Evolutionary conservation across 106 monocot species (phyloP).

Genomic region (Phalaenopsis equestris): DNA sequence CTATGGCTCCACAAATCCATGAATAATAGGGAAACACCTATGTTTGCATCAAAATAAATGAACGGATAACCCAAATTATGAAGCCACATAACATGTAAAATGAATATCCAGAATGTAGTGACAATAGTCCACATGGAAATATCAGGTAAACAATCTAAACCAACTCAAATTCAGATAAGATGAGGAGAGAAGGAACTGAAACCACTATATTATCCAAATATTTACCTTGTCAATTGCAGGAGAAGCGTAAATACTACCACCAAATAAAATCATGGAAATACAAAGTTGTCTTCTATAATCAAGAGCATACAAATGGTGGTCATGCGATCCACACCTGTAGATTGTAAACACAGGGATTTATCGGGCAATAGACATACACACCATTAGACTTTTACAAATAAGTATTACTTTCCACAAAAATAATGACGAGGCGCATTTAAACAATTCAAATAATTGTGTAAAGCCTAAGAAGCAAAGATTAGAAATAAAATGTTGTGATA

Average conservation of each 20-base stretch:
- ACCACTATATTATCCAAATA: not conserved
- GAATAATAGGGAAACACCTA: too few relatives aligned
- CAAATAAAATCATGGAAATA: slow-evolving; percentile 58
- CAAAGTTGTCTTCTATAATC: slow-evolving; percentile 55
- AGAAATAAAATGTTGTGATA: not conserved
- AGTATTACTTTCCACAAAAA: not conserved
- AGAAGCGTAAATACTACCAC: slow-evolving; percentile 88
- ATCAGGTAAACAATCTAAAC: not conserved
- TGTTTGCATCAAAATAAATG: too few relatives aligned
- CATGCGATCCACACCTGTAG: slow-evolving; percentile 92
- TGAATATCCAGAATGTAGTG: not conserved
- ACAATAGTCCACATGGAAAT: not conserved
- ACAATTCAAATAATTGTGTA: not conserved
- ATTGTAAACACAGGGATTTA: not conserved
- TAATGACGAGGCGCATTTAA: not conserved
- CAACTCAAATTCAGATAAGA: not conserved
- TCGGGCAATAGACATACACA: not conserved
- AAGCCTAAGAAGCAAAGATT: not conserved
- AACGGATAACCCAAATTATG: too few relatives aligned
- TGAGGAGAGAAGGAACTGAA: not conserved
- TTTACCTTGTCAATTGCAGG: slow-evolving; percentile 69
- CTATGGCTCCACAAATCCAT: too few relatives aligned
- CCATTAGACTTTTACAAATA: not conserved
- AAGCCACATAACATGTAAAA: not conserved
- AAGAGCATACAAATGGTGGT: slow-evolving; percentile 72